A percentile compares a stretch with the other conserved stretches of the same genome.
Evolutionary conservation across 805 yeast genomes (phyloP).

Genomic region (Yamadazyma ubonensis): DNA sequence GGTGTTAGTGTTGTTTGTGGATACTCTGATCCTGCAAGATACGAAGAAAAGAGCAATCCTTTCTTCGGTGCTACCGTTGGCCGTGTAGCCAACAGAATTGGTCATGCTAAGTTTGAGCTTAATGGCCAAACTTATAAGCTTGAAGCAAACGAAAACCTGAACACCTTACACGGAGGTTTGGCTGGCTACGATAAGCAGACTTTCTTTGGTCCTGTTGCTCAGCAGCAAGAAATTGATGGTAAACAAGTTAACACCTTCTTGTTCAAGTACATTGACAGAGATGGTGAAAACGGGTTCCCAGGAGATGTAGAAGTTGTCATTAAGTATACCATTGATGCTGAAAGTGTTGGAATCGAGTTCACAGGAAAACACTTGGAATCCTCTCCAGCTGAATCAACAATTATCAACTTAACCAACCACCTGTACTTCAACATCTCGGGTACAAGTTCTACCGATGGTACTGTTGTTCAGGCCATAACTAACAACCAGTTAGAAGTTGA

Average conservation of each 20-base stretch:
- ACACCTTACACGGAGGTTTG: constrained; percentile 55
- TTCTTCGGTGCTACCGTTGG: constrained; percentile 67
- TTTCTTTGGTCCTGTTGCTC: constrained; percentile 55
- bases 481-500: constrained; percentile 45
- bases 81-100: constrained; percentile 60
- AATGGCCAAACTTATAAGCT: constrained; percentile 42
- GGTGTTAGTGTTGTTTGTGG: constrained; percentile 42
- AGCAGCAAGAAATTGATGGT: constrained; percentile 27
- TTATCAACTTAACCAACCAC: constrained; percentile 61
- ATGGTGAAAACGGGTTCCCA: constrained; percentile 58
- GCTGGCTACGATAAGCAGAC: constrained; percentile 50
- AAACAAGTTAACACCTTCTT: constrained; percentile 24
- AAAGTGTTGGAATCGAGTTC: constrained; percentile 49
- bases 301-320: constrained; percentile 51
- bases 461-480: constrained; percentile 33
- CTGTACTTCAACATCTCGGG: constrained; percentile 53
- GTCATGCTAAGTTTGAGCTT: constrained; percentile 41
- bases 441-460: constrained; percentile 29
- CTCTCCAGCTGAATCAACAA: constrained; percentile 41
- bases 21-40: constrained; percentile 33
- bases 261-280: constrained; percentile 44
- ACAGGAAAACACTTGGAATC: constrained; percentile 33
- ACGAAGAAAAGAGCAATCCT: constrained; percentile 38
- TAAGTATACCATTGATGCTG: constrained; percentile 42
- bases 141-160: constrained; percentile 39